Base-by-base conservation (phyloP, 2,329 filamentous ascomycete genomes). In the Fusarium sp. region DNA sequence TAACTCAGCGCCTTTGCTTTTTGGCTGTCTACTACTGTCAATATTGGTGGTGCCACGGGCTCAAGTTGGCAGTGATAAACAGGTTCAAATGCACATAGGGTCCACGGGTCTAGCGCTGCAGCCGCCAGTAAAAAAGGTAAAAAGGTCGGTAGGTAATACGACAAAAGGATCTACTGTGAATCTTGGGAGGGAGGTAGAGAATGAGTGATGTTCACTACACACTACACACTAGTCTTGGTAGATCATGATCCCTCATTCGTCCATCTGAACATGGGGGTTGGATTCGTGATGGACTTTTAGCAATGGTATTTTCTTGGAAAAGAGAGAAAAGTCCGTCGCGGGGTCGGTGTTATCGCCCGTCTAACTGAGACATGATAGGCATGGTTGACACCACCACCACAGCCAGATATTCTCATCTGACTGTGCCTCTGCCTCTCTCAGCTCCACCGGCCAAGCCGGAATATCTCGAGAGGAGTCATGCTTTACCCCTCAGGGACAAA, bases 331-430 rank as follows among this genome's bases (percentile, higher is more conserved):
- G 34, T n/a, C 34, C 59, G 58, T 59, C 56, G 64, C 67, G 57
- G 67, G 56, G 72, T 49, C 63, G 64, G 61, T 54, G 41, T 37
- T 49, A 40, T 34, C 51, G 42, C 54, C 68, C 68, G 59, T 32
- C 48, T 59, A 51, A 49, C 69, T 76, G 72, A 78, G 76, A 78
- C 76, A 76, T 45, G 57, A 63, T 65, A 78, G 76, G 77, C 76
- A 76, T 45, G 57, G 64, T 65, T 61, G 55, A 71, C 74, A 78
- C 76, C 75, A 76, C 68, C 70, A 67, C 61, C 58, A 68, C 25
- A 57, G 27, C 43, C 37, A 55, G 46, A 42, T 47, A 50, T 54
- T 66, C 64, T 72, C 75, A 77, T 77, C 73, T 77, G 75, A 77
- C 75, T 77, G 72, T 74, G 64, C 40, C 57, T 51, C 54, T 46